Conservation (phyloP, 2,329 filamentous ascomycete genomes). For the Arthroderma uncinatum region DNA sequence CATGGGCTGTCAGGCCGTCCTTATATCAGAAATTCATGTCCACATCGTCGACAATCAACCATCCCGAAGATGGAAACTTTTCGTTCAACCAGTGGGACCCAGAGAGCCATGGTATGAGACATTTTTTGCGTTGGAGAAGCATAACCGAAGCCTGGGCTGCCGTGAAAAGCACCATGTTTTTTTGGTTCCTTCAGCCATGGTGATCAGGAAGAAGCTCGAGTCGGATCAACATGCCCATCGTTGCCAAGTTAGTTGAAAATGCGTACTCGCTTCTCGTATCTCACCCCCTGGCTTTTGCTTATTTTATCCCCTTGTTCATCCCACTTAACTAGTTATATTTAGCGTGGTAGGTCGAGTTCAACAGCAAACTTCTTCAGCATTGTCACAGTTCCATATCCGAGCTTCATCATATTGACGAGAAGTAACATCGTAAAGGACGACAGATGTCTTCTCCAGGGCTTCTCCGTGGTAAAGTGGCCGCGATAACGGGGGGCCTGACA, state of each 20-base stretch:
- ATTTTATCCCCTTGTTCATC: background rate
- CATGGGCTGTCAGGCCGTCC: background rate
- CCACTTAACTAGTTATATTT: background rate
- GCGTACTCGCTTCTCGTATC: background rate
- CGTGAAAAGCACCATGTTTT: background rate
- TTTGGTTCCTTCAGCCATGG: background rate
- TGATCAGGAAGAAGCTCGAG: background rate
- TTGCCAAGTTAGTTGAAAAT: background rate
- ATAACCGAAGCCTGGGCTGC: background rate
- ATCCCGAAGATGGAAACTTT: background rate
- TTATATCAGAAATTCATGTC: background rate
- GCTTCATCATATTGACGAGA: background rate
- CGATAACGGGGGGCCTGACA: slow-evolving; percentile 77
- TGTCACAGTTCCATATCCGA: background rate
- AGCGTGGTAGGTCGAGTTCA: background rate
- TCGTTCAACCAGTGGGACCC: background rate
- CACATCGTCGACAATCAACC: background rate
- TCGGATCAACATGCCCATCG: background rate
- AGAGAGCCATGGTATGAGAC: background rate
- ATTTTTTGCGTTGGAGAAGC: background rate
- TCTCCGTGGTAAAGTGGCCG: slow-evolving; percentile 63
- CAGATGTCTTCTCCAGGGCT: slow-evolving; percentile 31
- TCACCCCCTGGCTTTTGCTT: background rate
- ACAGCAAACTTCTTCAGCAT: background rate
- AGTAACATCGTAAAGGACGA: background rate